These are phyloP conservation scores for Ceratocystis huliohia DNA, from an alignment of 2,329 filamentous ascomycete species.

Conservation along the genomic window DNA sequence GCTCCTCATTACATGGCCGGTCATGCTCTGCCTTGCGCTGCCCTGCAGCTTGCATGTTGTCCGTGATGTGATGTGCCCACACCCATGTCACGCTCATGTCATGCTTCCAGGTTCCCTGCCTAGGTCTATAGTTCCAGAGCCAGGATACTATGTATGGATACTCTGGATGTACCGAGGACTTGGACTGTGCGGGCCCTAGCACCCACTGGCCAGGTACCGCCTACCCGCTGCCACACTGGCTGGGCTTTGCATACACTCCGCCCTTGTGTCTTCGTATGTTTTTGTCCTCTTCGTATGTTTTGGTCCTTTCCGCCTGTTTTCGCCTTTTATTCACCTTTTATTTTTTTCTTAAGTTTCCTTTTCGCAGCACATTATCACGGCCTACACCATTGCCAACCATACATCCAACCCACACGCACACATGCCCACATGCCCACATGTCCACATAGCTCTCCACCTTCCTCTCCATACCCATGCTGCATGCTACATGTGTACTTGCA, in stretches of 20 bases:
- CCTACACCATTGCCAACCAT: no score
- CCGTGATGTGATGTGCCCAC: neutral
- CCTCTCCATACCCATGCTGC: no score
- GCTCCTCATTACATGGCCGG: no score
- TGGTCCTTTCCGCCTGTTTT: no score
- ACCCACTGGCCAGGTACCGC: neutral
- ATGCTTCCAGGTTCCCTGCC: neutral
- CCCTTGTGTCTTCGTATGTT: neutral
- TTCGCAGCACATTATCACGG: no score
- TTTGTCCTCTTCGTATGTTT: no score
- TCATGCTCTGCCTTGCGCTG: neutral
- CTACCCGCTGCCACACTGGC: neutral
- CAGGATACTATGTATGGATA: conserved; percentile 2
- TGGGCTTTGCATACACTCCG: neutral
- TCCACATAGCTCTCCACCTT: no score
- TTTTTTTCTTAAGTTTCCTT: no score
- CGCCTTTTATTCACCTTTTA: no score
- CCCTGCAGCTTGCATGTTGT: neutral
- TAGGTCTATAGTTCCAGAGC: no score
- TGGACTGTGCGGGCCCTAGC: conserved; percentile 10
- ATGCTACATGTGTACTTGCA: neutral
- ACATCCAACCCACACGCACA: no score
- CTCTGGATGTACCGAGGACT: conserved; percentile 7
- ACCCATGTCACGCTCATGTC: neutral
- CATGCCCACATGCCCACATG: no score